Evolutionary conservation across 805 yeast species (phyloP).

Genomic region (Candida sanyiensis): DNA sequence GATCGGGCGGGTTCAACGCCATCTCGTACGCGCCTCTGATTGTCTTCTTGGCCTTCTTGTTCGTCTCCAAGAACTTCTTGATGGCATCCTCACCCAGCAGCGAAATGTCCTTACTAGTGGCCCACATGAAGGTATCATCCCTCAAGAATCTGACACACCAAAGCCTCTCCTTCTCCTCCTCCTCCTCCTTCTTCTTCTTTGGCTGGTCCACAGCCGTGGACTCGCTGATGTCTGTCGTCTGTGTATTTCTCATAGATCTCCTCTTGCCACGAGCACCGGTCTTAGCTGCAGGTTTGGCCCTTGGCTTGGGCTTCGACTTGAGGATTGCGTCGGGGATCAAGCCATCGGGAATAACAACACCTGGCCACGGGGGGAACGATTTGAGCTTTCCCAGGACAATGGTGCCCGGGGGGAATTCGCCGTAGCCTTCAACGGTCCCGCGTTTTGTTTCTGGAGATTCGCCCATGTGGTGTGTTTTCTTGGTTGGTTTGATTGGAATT

Average conservation of each 20-base stretch:
- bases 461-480: no score
- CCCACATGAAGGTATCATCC: constrained; percentile 73
- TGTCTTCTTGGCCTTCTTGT: constrained; percentile 37
- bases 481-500: no score
- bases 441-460: no score
- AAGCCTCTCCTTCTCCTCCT: constrained; percentile 13
- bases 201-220: no score
- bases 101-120: constrained; percentile 45
- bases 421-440: no score
- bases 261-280: constrained; percentile 11
- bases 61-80: constrained; percentile 29
- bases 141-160: constrained; percentile 63
- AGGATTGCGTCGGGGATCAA: constrained; percentile 54
- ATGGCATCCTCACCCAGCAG: constrained; percentile 39
- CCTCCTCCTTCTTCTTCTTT: no score
- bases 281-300: constrained; percentile 20
- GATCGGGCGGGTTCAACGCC: constrained; percentile 46
- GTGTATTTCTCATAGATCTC: constrained; percentile 6
- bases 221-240: no score
- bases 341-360: constrained; percentile 61
- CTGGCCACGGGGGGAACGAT: constrained; percentile 91
- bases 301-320: constrained; percentile 42
- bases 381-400: constrained; percentile 74
- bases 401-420: constrained; percentile 40
- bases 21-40: constrained; percentile 47